Base-by-base conservation (phyloP, 2,329 filamentous ascomycete species). In the Fusarium sp. region DNA sequence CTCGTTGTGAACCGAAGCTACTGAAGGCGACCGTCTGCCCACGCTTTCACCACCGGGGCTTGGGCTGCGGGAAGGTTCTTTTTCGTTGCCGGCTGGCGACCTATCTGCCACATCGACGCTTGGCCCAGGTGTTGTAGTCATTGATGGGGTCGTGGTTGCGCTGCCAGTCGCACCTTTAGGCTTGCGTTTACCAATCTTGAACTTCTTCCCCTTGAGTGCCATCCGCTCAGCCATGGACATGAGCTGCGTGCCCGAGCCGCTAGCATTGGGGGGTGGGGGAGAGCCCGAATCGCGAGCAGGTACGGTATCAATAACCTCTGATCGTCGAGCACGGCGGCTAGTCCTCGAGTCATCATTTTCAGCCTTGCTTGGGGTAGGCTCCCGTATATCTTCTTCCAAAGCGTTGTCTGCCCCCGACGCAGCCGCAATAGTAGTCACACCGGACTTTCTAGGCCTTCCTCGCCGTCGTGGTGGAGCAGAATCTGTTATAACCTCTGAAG, bases 181-280 rank as follows among this genome's bases (percentile, higher is more conserved):
- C 55, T 72, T 79, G 12, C 76, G 75, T 52, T 74, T 73, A 22
- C 76, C 74, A 40, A 86, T 85, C 72, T 80, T 84, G 62, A 87
- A 79, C 48, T 78, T 81, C 70, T 80, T 85, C 10, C 84, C 84
- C 47, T 75, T 78, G 3, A 84, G 74, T 31, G 80, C 82, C 78
- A 85, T 81, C n/a, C 83, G 79, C 65, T 87, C 84, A 34, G 80
- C 79, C 80, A 87, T 81, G 6, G 85, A 86, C 75, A 87, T 76
- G 43, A 82, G 79, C 10, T 76, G 72, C 68, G 69, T 59, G 32
- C 56, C 59, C 13, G 70, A 52, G 11, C 53, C 38, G 11, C 47
- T 38, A 11, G 35, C 54, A 24, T 51, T 48, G 24, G 55, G 15
- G 5, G 46, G 44, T 12, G 46, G 47, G 11, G 48, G 40, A 28